These are phyloP conservation scores for Phytophthora tentaculata DNA, from an alignment of 352 stramenopile genomes.

Conservation along the genomic window DNA sequence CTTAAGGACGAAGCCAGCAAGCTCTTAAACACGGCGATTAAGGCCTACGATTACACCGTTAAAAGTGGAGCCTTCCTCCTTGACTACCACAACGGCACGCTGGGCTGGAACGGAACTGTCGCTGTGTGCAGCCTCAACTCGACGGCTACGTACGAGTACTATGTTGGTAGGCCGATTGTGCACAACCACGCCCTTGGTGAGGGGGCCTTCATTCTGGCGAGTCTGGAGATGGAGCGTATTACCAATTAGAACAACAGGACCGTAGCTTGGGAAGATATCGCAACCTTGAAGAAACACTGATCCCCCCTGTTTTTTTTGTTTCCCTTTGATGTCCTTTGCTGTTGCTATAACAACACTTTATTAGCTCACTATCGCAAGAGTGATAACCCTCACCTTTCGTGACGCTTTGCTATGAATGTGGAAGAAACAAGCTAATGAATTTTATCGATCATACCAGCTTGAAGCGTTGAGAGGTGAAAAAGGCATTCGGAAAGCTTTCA, in stretches of 20 bases:
- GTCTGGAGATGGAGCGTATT: conserved; percentile 32
- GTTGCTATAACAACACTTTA: no score
- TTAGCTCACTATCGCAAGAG: no score
- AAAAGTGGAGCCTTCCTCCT: conserved; percentile 26
- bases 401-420: no score
- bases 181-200: conserved; percentile 34
- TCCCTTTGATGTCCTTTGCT: no score
- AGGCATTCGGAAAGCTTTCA: no score
- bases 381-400: no score
- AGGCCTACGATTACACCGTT: conserved; percentile 33
- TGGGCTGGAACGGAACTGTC: conserved; percentile 36
- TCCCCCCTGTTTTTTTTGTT: no score
- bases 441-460: no score
- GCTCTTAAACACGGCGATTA: conserved; percentile 16
- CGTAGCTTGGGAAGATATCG: background rate
- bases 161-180: conserved; percentile 28
- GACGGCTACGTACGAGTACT: conserved; percentile 37
- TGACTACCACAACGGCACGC: conserved; percentile 24
- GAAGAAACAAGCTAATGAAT: no score
- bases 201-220: conserved; percentile 31
- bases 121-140: conserved; percentile 37
- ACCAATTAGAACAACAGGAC: conserved; percentile 10
- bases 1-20: conserved; percentile 20
- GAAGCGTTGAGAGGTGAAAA: no score
- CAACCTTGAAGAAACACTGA: background rate